Evolutionary conservation across 257 asterid genomes (phyloP), one percentile per base, ranked within the genome.

Genomic region (Schizonepeta tenuifolia): DNA sequence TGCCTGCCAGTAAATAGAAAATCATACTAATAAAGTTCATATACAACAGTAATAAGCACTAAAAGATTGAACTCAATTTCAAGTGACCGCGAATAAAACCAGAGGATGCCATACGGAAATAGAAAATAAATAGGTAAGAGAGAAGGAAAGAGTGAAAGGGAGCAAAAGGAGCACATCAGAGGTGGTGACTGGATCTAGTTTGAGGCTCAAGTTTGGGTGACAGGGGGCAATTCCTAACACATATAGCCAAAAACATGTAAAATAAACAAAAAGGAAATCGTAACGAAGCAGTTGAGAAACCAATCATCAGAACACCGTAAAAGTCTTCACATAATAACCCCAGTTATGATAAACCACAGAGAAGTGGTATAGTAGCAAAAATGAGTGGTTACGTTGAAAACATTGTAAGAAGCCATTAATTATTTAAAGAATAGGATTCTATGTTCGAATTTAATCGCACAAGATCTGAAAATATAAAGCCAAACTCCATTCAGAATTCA

Each of bases 201-300:
- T 33, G 40, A 58, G 35, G 26, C 33, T 60, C 75, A 24, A 78
- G 65, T 74, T 54, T 44, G 17, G 46, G 72, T 63, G 31, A 33
- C 43, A 58, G 36, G 55, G 14, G 43, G 71, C 73, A 70, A 57
- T 38, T 17, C 17, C 41, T n/a, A 15, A 66, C 35, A 5, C 14
- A 40, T 35, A 49, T 38, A 58, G 18, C 14, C 58, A 26, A 21
- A 17, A 44, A n/a, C 13, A 43, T 3, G 58, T 26, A 7, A 47
- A 54, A 38, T 20, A 53, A 49, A 61, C 59, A 20, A 33, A 56
- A 55, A 55, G 53, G 44, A 66, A 55, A 46, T 61, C 35, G 9
- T 11, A 72, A 46, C 28, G 71, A 40, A 51, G 57, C 18, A 73
- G 17, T 54, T 51, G 56, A 26, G 13, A 43, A 60, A 47, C 51